These are phyloP conservation scores for Solanum ahanhuiri DNA, from an alignment of 257 asterid genomes.

Conservation along the genomic window DNA sequence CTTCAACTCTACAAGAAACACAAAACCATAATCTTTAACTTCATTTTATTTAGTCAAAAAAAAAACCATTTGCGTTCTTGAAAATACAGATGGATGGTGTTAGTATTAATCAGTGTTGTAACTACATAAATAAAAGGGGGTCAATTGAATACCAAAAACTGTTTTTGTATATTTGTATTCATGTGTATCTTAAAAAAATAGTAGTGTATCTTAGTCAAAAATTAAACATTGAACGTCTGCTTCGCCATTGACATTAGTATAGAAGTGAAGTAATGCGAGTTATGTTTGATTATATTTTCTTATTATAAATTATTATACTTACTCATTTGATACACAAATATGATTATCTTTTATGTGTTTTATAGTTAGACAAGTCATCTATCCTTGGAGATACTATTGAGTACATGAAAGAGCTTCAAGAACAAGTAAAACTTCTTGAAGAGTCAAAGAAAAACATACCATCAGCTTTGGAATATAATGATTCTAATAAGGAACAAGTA, in stretches of 20 bases:
- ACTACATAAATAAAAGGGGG: background rate
- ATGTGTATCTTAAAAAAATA: too few species aligned
- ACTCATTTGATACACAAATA: background rate
- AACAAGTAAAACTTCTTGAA: slow-evolving; percentile 28
- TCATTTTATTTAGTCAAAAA: background rate
- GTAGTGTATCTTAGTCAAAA: background rate
- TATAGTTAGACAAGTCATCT: slow-evolving; percentile 20
- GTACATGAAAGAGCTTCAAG: slow-evolving; percentile 34
- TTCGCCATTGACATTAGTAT: background rate
- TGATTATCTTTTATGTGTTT: background rate
- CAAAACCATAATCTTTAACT: background rate
- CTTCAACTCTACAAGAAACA: background rate
- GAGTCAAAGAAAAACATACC: slow-evolving; percentile 11
- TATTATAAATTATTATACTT: background rate
- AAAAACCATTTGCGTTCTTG: background rate
- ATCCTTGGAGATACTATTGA: slow-evolving; percentile 16
- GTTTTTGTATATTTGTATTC: too few species aligned
- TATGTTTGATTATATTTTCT: background rate
- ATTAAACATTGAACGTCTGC: background rate
- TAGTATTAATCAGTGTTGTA: background rate
- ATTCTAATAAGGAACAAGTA: background rate
- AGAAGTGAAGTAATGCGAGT: background rate
- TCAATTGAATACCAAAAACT: background rate
- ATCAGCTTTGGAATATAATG: background rate
- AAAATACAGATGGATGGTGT: background rate